Base-by-base conservation (phyloP, 2,329 filamentous ascomycete genomes). In the Botrytis aclada region DNA sequence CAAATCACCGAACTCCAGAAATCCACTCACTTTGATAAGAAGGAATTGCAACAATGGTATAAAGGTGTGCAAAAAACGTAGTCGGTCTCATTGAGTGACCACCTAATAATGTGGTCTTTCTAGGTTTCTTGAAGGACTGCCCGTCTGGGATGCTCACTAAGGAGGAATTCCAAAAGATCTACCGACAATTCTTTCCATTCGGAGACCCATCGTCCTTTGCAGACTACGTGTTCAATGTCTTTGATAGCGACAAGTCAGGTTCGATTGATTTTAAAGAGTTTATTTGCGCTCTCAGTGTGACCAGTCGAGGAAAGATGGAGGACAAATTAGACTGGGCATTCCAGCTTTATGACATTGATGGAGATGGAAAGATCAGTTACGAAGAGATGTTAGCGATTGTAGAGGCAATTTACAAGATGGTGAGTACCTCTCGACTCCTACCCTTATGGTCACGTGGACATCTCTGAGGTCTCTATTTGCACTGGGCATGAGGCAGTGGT, bases 231-330 rank as follows among this genome's bases (percentile, higher is more conserved):
- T 99, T 99, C 86, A 97, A 98, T 79, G 96, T 99, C 56, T 99
- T 99, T 83, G 96, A 99, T 83, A 93, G 93, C 81, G 96, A 99
- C 84, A 97, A 97, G 81, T 97, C 94, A 62, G 96, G 96, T 77
- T 95, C 93, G 78, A 99, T 99, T 81, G 96, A 99, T 85, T 99
- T 99, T 85, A 98, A 98, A 83, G 96, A 99, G 84, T 99, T 99
- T 84, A 99, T 99, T 84, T 98, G 95, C 85, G 96, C 96, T 41
- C 86, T 99, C 76, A 97, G 94, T 83, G 95, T 99, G 81, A 99
- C 96, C 69, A 97, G 94, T 84, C 90, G 96, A 78, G 96, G 96
- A 81, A 97, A 97, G 86, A 97, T 98, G 94, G 96, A 99, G 85
- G 96, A 99, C 85, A 99, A 99, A 84, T 88, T 99, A 73, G 95